These are phyloP conservation scores for Magnolia sinica DNA, from an alignment of 164 flowering plant genomes.

Conservation along the genomic window DNA sequence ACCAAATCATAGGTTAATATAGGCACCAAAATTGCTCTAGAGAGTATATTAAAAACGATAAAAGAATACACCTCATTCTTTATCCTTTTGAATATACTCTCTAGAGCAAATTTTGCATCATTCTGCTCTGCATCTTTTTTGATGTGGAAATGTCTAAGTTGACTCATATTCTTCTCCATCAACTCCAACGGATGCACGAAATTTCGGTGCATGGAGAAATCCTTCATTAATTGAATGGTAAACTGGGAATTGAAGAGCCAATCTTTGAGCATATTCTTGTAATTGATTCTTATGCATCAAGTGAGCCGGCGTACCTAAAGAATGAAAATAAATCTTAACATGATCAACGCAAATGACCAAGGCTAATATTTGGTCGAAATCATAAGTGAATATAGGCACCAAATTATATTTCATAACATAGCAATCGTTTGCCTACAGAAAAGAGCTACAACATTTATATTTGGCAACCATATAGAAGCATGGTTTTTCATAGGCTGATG, in stretches of 20 bases:
- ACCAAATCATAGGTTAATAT: no score
- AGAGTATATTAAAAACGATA: no score
- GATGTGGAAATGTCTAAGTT: slow-evolving; percentile 26
- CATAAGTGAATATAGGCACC: no score
- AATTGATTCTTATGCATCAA: slow-evolving; percentile 38
- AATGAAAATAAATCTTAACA: background rate
- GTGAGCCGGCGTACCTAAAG: slow-evolving; percentile 15
- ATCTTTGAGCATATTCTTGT: slow-evolving; percentile 41
- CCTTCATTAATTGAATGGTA: slow-evolving; percentile 46
- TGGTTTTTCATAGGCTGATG: no score
- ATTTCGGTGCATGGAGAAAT: slow-evolving; percentile 32
- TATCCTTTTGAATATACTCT: slow-evolving; percentile 23
- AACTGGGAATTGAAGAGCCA: slow-evolving; percentile 32
- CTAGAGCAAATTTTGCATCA: slow-evolving; percentile 45
- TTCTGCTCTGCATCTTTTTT: slow-evolving; percentile 57
- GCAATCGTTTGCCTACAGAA: no score
- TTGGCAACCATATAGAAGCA: no score
- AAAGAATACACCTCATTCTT: slow-evolving; percentile 32
- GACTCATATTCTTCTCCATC: slow-evolving; percentile 36
- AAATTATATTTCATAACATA: no score
- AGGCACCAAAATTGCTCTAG: no score
- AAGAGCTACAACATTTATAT: no score
- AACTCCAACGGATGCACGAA: slow-evolving; percentile 38
- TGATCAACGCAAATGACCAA: no score
- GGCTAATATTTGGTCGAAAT: no score